Evolutionary conservation across 2,329 filamentous ascomycete species (phyloP), one percentile per base, ranked within the genome.

Genomic region (Claviceps lovelessii): DNA sequence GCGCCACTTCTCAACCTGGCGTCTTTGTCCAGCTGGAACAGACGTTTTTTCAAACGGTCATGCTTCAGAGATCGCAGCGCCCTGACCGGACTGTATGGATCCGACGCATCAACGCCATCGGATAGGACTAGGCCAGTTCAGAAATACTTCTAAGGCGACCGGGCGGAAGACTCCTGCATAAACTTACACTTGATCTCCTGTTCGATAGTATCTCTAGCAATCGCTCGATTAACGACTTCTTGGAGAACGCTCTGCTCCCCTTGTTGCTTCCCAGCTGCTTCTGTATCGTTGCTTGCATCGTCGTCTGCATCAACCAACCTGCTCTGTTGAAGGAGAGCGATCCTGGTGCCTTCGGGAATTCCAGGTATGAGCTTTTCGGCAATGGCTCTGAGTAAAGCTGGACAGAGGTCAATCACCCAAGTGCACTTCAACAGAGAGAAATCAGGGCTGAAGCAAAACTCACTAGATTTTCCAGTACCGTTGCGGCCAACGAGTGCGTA

Each of bases 401-500:
- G 54, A 1, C 10, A 35, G 46, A 7, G 5, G 33, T 33, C 17
- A 45, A 17, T 33, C 17, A 35, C n/a, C 35, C 8, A 31, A 17
- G 28, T 17, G 2, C 28, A 47, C 35, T 23, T 9, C 11, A 47
- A 31, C 19, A 6, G 4, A 33, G 7, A 42, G 17, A 3, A n/a
- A 19, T 13, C 2, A 23, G 23, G 7, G 28, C 13, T 31, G 28
- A 23, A 13, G 5, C 11, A 6, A 15, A 63, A 63, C 76, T 67
- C 68, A 85, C 83, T 91, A 4, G 86, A 90, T 65, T 94, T 94
- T 6, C 88, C 89, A 2, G 83, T 85, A 0, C 88, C 88, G 68
- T 94, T 94, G 7, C 86, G 77, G 0, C 88, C 89, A 23, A 91
- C 74, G 1, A 94, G 73, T 0, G 87, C 88, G 73, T 94, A 94